Conservation (phyloP, 202 grass and related monocot genomes). For the Digitaria exilis region DNA sequence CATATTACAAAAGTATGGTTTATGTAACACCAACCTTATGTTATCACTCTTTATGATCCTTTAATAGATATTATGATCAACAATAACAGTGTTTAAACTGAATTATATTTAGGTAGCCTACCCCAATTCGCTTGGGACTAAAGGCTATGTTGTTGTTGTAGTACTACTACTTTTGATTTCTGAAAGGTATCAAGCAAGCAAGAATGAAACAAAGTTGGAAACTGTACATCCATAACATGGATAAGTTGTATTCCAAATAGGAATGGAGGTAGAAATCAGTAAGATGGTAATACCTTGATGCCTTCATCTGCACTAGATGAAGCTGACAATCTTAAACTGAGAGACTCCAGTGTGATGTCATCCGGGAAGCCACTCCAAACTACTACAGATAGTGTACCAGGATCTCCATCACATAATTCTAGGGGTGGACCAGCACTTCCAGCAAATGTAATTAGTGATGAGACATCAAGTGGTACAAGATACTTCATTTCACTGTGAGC, state of each 20-base stretch:
- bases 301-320: slow-evolving; percentile 87
- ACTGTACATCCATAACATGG: slow-evolving; percentile 18
- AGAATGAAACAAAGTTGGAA: slow-evolving; percentile 32
- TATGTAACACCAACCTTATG: background rate
- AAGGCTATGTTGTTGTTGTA: too few species aligned
- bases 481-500: slow-evolving; percentile 96
- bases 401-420: slow-evolving; percentile 96
- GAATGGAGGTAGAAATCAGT: slow-evolving; percentile 26
- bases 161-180: slow-evolving; percentile 13
- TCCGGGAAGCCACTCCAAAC: slow-evolving; percentile 95
- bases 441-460: slow-evolving; percentile 85
- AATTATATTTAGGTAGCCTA: background rate
- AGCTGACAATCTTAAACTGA: slow-evolving; percentile 84
- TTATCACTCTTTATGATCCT: background rate
- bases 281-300: slow-evolving; percentile 71
- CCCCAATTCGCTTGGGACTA: too few species aligned
- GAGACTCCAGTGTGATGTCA: slow-evolving; percentile 84
- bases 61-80: background rate
- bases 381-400: slow-evolving; percentile 79
- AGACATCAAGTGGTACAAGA: slow-evolving; percentile 92
- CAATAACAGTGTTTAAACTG: background rate
- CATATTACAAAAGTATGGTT: background rate
- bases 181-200: slow-evolving; percentile 12
- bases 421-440: slow-evolving; percentile 75
- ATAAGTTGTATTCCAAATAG: background rate